These are phyloP conservation scores for Ramaria sp. DNA, from an alignment of 768 basidiomycete species.

Conservation along the genomic window DNA sequence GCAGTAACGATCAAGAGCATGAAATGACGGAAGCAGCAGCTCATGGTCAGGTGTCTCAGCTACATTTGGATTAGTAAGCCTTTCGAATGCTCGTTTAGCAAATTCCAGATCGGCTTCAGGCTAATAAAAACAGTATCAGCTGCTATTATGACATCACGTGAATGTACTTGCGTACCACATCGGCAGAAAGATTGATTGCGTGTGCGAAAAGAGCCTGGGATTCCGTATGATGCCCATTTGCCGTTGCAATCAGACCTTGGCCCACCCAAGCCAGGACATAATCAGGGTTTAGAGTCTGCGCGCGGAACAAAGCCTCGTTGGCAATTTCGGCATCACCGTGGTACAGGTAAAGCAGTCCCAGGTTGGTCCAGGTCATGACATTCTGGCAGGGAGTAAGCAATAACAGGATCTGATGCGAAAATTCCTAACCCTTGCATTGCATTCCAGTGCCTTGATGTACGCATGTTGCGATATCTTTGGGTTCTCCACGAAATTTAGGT, in stretches of 20 bases:
- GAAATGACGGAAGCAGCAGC: conserved; percentile 65
- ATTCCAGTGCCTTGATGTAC: conserved; percentile 79
- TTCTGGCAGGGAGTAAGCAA: conserved; percentile 34
- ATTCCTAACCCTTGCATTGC: conserved; percentile 61
- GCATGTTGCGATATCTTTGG: conserved; percentile 81
- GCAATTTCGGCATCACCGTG: conserved; percentile 75
- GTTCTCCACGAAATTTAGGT: conserved; percentile 53
- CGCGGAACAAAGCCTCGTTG: conserved; percentile 74
- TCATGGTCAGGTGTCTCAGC: conserved; percentile 22
- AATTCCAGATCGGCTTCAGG: conserved; percentile 76
- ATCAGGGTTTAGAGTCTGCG: conserved; percentile 89
- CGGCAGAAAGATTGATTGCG: conserved; percentile 47
- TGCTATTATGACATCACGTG: neutral
- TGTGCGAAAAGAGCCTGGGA: conserved; percentile 65
- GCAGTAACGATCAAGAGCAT: conserved; percentile 68
- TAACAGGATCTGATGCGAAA: neutral
- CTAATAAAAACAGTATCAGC: conserved; percentile 26
- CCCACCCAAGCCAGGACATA: conserved; percentile 85
- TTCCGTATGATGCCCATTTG: conserved; percentile 47
- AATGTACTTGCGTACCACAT: conserved; percentile 38
- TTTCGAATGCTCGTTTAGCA: conserved; percentile 47
- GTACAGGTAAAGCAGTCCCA: conserved; percentile 79
- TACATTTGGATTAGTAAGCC: conserved; percentile 18
- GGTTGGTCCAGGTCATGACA: conserved; percentile 70
- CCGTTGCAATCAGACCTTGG: conserved; percentile 62